phyloP scores from a whole-genome alignment of 176 grass and related monocot genomes.

The Avena insularis region DNA sequence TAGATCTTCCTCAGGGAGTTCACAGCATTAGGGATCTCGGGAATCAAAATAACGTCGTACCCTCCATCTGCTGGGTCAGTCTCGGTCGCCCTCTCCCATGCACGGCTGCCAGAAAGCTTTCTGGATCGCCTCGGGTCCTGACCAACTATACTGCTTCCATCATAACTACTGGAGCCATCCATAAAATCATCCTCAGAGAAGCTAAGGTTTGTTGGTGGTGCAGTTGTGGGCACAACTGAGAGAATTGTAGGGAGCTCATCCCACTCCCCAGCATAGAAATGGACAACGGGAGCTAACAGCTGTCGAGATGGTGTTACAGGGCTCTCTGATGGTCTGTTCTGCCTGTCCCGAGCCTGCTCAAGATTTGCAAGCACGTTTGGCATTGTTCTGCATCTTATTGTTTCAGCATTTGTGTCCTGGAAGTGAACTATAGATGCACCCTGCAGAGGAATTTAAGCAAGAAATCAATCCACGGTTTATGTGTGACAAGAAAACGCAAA shows the following conservation, averaged over 20 bases:
- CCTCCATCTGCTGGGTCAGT: constrained; percentile 62
- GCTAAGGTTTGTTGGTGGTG: constrained; percentile 60
- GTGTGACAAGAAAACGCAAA: constrained; percentile 31
- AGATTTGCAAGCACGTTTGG: constrained; percentile 96
- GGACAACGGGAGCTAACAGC: constrained; percentile 63
- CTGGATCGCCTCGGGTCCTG: constrained; percentile 72
- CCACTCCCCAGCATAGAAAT: constrained; percentile 92
- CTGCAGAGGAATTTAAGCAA: constrained; percentile 46
- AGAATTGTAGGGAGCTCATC: constrained; percentile 82
- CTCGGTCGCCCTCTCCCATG: constrained; percentile 89
- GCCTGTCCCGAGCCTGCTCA: constrained; percentile 77
- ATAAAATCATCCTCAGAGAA: constrained; percentile 96
- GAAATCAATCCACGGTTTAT: constrained; percentile 29
- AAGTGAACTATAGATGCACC: constrained; percentile 91
- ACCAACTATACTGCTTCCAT: constrained; percentile 76
- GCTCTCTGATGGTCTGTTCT: constrained; percentile 80
- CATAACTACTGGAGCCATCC: constrained; percentile 82
- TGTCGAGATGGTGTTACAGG: constrained; percentile 91
- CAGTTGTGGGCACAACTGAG: constrained; percentile 63
- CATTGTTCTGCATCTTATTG: constrained; percentile 80
- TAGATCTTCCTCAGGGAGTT: constrained; percentile 83
- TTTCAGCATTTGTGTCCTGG: constrained; percentile 93
- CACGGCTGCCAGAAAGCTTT: constrained; percentile 94
- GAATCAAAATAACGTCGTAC: constrained; percentile 91
- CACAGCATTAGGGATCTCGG: constrained; percentile 61